These are phyloP conservation scores for Bodo saltans DNA, from an alignment of 78 protist species.

Conservation along the genomic window DNA sequence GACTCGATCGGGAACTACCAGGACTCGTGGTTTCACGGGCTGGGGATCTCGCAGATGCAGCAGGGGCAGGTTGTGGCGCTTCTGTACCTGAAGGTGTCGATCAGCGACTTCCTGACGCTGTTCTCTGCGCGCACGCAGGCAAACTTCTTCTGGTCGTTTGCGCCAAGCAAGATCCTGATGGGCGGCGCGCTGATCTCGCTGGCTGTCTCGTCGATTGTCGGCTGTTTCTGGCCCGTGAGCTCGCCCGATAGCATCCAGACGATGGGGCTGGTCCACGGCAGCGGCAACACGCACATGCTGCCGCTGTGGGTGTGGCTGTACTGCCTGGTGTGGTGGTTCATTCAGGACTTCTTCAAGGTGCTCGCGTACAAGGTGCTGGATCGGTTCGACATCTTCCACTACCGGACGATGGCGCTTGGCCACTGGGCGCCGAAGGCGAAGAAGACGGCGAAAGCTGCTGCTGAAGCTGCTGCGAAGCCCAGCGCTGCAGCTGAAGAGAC, in stretches of 20 bases:
- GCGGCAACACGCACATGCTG: neutral
- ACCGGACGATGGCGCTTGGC: too few relatives aligned
- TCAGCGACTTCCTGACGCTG: slow-evolving; percentile 30
- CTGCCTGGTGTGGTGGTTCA: neutral
- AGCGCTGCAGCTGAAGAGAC: too few relatives aligned
- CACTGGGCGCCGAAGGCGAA: too few relatives aligned
- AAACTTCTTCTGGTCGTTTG: neutral
- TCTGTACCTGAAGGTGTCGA: slow-evolving; percentile 33
- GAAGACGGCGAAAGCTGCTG: too few relatives aligned
- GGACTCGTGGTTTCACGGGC: neutral
- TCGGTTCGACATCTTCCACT: neutral
- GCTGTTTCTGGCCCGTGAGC: neutral
- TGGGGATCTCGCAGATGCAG: neutral
- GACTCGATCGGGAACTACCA: neutral
- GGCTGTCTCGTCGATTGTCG: neutral
- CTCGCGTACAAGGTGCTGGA: neutral
- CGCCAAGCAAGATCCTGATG: neutral
- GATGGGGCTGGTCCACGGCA: neutral
- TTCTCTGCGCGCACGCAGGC: slow-evolving; percentile 31
- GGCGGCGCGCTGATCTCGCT: neutral
- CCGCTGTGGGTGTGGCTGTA: neutral
- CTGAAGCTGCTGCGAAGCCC: too few relatives aligned
- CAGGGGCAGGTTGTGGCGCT: slow-evolving; percentile 18
- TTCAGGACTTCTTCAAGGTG: neutral
- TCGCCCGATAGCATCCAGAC: neutral